Evolutionary conservation across 768 basidiomycete genomes (phyloP), one percentile per base, ranked within the genome.

Genomic region (Lactarius quietus): DNA sequence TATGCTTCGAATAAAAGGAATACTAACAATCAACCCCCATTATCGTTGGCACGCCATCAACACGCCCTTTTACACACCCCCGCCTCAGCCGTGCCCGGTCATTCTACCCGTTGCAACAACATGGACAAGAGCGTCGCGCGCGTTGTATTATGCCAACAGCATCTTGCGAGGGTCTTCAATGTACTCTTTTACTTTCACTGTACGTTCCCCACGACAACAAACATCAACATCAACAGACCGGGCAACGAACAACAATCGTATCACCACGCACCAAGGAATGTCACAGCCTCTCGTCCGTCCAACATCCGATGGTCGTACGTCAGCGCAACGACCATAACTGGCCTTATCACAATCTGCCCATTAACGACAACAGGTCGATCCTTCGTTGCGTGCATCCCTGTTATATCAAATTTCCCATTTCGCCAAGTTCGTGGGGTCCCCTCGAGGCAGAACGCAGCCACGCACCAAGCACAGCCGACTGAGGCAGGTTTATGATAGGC

Each of bases 401-500:
- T 51, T 35, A 31, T 43, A 41, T 48, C 56, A 29, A 48, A 31
- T 52, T 33, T n/a, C 31, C 48, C 64, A 43, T 15, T 54, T 31
- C 33, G 28, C 29, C 54, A 52, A 51, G 57, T 62, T 61, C 14
- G 28, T 57, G 67, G 64, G 65, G 67, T 61, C 51, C 41, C 58
- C 57, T 52, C 38, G 54, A 51, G 57, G 35, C 57, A 55, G 45
- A 38, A 59, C 28, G 57, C 33, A 53, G 60, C 36, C 18, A 76
- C 82, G 67, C 71, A 83, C 91, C 95, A 61, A 99, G 86, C 8
- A 98, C 94, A 59, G 95, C 96, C 28, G 94, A 79, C 75, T 98
- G 96, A 5, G 95, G 96, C 53, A 95, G 81, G 82, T 98, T 98
- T 79, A 98, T 96, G 74, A 99, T 99, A 41, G 96, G 96, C n/a